Conservation (phyloP, 2,329 filamentous ascomycete genomes). For the Colletotrichum higginsianum region DNA sequence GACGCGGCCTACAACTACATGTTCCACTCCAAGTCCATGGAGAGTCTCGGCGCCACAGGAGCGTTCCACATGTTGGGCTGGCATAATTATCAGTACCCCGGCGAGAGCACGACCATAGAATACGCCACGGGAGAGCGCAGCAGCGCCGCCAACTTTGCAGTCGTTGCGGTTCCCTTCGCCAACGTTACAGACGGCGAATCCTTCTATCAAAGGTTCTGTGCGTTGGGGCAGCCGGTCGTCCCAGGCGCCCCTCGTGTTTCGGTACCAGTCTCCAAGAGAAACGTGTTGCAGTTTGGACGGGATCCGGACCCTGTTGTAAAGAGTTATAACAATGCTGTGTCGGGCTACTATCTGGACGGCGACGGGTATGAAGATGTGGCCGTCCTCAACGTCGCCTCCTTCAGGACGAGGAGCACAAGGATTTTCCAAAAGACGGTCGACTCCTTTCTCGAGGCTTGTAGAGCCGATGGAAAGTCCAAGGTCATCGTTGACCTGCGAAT, state of each 20-base stretch:
- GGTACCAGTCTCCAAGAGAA: conserved; percentile 13
- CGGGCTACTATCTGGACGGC: conserved; percentile 53
- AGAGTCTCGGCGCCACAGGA: conserved; percentile 44
- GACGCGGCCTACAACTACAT: conserved; percentile 56
- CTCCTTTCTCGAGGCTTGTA: conserved; percentile 47
- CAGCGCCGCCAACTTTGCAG: conserved; percentile 50
- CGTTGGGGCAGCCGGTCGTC: conserved; percentile 11
- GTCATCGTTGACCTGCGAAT: conserved; percentile 71
- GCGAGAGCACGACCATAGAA: conserved; percentile 43
- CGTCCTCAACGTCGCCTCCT: conserved; percentile 48
- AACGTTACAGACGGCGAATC: conserved; percentile 51
- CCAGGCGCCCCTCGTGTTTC: neutral
- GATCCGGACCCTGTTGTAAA: conserved; percentile 50
- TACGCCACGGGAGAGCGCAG: conserved; percentile 53
- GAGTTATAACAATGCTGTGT: conserved; percentile 44
- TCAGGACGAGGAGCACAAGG: conserved; percentile 45
- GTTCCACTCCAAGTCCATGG: conserved; percentile 51
- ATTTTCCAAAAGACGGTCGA: conserved; percentile 51
- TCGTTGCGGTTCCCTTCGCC: conserved; percentile 48
- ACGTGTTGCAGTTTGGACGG: neutral
- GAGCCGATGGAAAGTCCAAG: conserved; percentile 66
- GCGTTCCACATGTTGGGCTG: conserved; percentile 51
- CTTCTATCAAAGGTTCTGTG: conserved; percentile 53
- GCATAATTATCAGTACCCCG: conserved; percentile 46
- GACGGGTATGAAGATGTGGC: conserved; percentile 52